Evolutionary conservation across 495 filamentous ascomycete genomes (phyloP).

Genomic region (Podospora tetraspora): DNA sequence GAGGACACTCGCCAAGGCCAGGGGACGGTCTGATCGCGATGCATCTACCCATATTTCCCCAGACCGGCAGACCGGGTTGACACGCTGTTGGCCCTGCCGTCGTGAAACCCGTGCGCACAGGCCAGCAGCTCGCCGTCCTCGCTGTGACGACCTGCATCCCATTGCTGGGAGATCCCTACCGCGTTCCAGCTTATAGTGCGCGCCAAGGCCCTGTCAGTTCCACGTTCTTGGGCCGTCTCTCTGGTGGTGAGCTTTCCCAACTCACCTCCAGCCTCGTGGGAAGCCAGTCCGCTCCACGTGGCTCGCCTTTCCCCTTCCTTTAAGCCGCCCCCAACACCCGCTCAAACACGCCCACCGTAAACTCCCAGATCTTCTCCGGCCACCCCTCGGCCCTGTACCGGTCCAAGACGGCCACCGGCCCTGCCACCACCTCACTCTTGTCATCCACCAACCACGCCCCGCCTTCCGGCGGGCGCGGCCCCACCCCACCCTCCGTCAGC

Average conservation of each 20-base stretch:
- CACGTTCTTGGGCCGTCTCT: background rate
- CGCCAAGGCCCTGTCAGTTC: background rate
- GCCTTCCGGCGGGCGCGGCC: background rate
- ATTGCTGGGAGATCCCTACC: background rate
- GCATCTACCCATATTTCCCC: background rate
- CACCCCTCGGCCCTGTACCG: constrained; percentile 15
- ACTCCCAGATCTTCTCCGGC: constrained; percentile 17
- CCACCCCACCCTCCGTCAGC: background rate
- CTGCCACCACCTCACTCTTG: constrained; percentile 2
- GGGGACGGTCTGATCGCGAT: background rate
- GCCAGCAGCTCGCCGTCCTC: background rate
- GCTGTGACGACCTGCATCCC: background rate
- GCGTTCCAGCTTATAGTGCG: background rate
- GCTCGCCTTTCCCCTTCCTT: background rate
- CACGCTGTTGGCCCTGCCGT: background rate
- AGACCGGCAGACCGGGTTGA: background rate
- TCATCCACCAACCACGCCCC: constrained; percentile 5
- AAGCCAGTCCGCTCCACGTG: background rate
- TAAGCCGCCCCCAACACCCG: background rate
- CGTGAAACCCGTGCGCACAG: background rate
- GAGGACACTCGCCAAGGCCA: background rate
- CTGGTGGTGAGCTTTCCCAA: background rate
- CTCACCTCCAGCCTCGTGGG: background rate
- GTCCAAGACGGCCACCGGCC: background rate
- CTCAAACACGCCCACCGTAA: constrained; percentile 11